Base-by-base conservation (phyloP, 495 filamentous ascomycete genomes). In the Sordaria brevicollis region DNA sequence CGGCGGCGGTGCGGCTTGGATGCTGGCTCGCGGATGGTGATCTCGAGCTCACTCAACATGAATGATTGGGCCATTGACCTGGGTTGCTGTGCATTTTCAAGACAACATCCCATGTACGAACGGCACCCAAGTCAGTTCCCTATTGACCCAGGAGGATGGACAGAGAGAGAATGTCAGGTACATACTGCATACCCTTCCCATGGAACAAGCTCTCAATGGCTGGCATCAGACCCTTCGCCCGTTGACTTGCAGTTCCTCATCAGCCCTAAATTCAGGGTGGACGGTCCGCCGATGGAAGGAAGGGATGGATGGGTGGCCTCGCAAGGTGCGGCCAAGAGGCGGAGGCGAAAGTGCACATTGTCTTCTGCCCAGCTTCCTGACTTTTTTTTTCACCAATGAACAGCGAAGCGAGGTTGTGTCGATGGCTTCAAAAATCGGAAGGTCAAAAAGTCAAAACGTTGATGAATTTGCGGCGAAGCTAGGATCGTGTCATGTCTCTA, bases 201-300 rank as follows among this genome's bases (percentile, higher is more conserved):
- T 62, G 49, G 49, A 25, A 31, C 49, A 31, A 15, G 57, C 67
- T 68, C 62, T 69, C 65, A 72, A 72, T 74, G 72, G 70, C 67
- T 65, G 65, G 49, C 13, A 19, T 21, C 29, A 39, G 38, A 54
- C 33, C 31, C 65, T 67, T 17, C 36, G 5, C 25, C 25, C 49
- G 49, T 49, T 54, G 29, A 69, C 49, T 19, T 71, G 71, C 68
- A 70, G 62, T 54, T 35, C 57, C 65, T 70, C 49, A 68, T 74
- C 73, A 74, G 71, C 73, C 71, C 71, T 72, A 74, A 68, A 67
- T 68, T 38, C 70, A 72, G 68, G 68, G 43, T 65, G 49, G 25
- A 29, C 49, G 25, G 49, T 31, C 13, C 49, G 25, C 49, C 2
- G 33, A 62, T 21, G 6, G 25, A 31, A n/a, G n/a, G n/a, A 62